A percentile compares a stretch with the other conserved stretches of the same genome.
Evolutionary conservation across 495 filamentous ascomycete species (phyloP).

Genomic region (Penicillium soppii): DNA sequence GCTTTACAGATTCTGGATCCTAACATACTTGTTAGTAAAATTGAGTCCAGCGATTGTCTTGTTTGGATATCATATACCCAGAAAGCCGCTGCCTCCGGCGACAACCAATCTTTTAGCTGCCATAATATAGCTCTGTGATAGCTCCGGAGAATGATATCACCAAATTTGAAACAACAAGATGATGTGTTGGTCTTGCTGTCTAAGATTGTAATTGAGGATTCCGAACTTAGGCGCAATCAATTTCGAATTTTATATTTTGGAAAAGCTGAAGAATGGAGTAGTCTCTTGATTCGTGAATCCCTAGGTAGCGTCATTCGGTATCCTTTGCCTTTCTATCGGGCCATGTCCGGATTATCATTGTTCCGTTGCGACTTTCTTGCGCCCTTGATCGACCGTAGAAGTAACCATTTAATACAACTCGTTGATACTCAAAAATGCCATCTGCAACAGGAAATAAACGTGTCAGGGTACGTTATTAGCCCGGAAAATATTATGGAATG

Average conservation of each 20-base stretch:
- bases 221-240: background rate
- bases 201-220: background rate
- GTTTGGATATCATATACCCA: conserved; percentile 50
- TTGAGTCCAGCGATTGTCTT: background rate
- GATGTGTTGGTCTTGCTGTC: background rate
- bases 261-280: background rate
- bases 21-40: conserved; percentile 18
- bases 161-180: conserved; percentile 40
- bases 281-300: background rate
- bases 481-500: background rate
- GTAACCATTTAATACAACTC: too few species aligned
- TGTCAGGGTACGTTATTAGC: conserved; percentile 46
- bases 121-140: conserved; percentile 28
- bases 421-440: conserved; percentile 42
- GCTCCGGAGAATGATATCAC: conserved; percentile 44
- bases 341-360: background rate
- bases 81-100: conserved; percentile 91
- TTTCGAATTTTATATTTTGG: background rate
- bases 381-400: conserved; percentile 12
- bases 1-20: conserved; percentile 90
- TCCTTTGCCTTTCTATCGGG: background rate
- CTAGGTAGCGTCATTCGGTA: conserved; percentile 1
- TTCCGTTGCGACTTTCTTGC: conserved; percentile 2
- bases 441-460: conserved; percentile 57
- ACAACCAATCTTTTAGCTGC: conserved; percentile 75